A percentile compares a stretch with the other conserved stretches of the same genome.
These are phyloP conservation scores for Astrothelium macrocarpum DNA, from an alignment of 495 filamentous ascomycete species.

Conservation along the genomic window DNA sequence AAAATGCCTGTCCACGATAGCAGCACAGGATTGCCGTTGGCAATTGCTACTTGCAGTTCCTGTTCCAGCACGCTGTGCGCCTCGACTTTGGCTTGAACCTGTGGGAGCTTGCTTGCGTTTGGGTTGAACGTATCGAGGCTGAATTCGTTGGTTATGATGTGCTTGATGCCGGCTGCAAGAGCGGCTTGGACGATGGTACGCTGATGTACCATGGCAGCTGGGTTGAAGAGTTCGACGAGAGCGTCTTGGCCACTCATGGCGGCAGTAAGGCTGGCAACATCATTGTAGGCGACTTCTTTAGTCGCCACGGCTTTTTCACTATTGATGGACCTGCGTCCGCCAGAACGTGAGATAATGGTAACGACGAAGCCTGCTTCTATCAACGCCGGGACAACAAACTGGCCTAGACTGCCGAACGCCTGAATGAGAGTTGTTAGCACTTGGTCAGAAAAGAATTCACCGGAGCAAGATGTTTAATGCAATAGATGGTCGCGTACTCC, in stretches of 20 bases:
- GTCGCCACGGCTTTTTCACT: background rate
- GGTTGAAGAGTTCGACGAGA: slow-evolving; percentile 10
- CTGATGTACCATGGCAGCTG: slow-evolving; percentile 2
- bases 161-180: slow-evolving; percentile 8
- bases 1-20: slow-evolving; percentile 4
- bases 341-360: slow-evolving; percentile 2
- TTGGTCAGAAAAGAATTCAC: background rate
- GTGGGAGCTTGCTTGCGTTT: background rate
- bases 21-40: background rate
- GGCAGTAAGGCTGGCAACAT: background rate
- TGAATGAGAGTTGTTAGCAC: background rate
- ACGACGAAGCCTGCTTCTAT: background rate
- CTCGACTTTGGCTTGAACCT: slow-evolving; percentile 1
- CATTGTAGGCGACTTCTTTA: slow-evolving; percentile 5
- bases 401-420: background rate
- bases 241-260: slow-evolving; percentile 7
- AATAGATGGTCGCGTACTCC: background rate
- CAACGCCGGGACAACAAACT: background rate
- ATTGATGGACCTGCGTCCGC: background rate
- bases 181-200: slow-evolving; percentile 7
- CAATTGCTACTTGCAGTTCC: background rate
- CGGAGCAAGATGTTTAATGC: background rate
- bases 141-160: slow-evolving; percentile 9
- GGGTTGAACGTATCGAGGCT: slow-evolving; percentile 7
- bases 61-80: slow-evolving; percentile 5